Evolutionary conservation across 345 rosid species (phyloP).

Genomic region (Dipteronia sinensis): DNA sequence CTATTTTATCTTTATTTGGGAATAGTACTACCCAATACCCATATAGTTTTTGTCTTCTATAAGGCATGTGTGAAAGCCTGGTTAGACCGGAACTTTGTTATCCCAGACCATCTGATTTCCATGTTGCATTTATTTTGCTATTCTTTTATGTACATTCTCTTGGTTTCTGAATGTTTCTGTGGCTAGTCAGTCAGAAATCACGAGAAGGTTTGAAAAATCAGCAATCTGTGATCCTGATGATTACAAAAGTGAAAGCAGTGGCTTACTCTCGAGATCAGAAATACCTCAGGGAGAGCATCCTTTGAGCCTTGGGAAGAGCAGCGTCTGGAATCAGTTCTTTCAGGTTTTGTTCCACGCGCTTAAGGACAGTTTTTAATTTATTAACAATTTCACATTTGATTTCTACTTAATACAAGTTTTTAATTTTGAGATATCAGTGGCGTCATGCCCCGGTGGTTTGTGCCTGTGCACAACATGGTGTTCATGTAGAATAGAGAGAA

Average conservation of each 20-base stretch:
- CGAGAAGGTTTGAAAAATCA: conserved; percentile 78
- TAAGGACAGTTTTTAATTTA: background rate
- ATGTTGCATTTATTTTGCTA: conserved; percentile 7
- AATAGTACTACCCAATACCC: background rate
- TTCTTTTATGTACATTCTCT: conserved; percentile 22
- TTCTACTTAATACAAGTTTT: background rate
- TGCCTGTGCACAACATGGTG: background rate
- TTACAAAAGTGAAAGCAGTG: conserved; percentile 46
- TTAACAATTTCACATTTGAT: background rate
- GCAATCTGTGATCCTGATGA: conserved; percentile 44
- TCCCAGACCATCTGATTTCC: background rate
- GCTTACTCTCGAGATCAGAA: conserved; percentile 75
- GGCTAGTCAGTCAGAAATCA: conserved; percentile 95
- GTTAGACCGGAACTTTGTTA: background rate
- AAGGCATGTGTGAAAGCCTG: background rate
- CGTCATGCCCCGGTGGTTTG: background rate
- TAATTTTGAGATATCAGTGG: background rate
- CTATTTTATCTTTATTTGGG: background rate
- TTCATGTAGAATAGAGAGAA: background rate
- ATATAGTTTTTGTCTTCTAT: background rate
- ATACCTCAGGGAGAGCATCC: conserved; percentile 93
- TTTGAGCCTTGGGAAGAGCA: conserved; percentile 85
- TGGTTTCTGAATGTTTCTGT: conserved; percentile 59
- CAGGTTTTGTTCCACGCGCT: conserved; percentile 53
- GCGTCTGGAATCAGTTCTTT: conserved; percentile 94